Evolutionary conservation across 371 early-diverging fungal species (phyloP), one percentile per base, ranked within the genome.

Genomic region (Rhizomucor miehei): DNA sequence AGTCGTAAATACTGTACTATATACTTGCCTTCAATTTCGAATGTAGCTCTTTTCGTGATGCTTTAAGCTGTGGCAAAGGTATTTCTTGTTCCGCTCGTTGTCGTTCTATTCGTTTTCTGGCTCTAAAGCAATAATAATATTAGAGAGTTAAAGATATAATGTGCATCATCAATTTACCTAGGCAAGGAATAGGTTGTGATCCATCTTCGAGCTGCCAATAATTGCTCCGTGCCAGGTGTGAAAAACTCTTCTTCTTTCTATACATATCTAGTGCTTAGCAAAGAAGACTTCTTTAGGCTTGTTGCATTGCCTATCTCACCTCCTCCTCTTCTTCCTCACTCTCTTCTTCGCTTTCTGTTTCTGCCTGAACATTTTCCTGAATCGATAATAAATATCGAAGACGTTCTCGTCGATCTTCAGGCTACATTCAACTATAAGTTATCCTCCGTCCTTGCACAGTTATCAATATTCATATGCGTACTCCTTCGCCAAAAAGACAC

Each of bases 401-500:
- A 54, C 97, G 90, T 60, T 89, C 85, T 34, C 97, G 80, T 44
- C 97, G 77, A 62, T 97, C 97, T 24, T 86, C 92, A 25, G 94
- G 90, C 89, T 92, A 69, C n/a, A 44, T 8, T 14, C 41, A 44
- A 37, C 13, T 5, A 3, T 12, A n/a, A 52, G 12, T 11, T n/a
- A 11, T n/a, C 11, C 29, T 6, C 8, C 6, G 24, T 17, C 14
- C 8, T 35, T n/a, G n/a, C n/a, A n/a, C n/a, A n/a, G n/a, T n/a
- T n/a, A n/a, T n/a, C n/a, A 44, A 17, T 17, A 14, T 9, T 3
- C 36, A 6, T 19, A 19, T 34, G 62, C 75, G 62, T 88, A 92
- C 93, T 38, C 93, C 94, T 85, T 97, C 98, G 40, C 88, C 97
- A 65, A 97, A 97, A 1, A 95, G 71, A 56, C 92, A 92, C 51